These are phyloP conservation scores for Pseudonectria foliicola DNA, from an alignment of 2,329 filamentous ascomycete species.

Conservation along the genomic window DNA sequence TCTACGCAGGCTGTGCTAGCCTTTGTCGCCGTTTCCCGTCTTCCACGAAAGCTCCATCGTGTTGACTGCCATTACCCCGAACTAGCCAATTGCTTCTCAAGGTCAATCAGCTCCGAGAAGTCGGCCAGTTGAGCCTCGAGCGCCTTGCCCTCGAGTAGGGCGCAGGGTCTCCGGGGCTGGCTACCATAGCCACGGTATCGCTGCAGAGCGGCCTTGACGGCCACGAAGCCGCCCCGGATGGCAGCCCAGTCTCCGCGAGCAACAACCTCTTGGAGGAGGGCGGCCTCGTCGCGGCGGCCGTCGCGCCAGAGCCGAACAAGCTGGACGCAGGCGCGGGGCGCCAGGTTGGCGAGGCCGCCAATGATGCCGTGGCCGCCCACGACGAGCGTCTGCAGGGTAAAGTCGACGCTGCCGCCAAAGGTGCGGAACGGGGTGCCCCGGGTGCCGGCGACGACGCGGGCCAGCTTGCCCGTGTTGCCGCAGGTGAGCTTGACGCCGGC, in stretches of 20 bases:
- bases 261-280: constrained; percentile 54
- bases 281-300: constrained; percentile 52
- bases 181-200: constrained; percentile 58
- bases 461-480: constrained; percentile 56
- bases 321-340: constrained; percentile 57
- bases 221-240: constrained; percentile 60
- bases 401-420: constrained; percentile 66
- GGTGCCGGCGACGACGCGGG: constrained; percentile 39
- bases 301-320: constrained; percentile 51
- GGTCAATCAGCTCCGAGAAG: constrained; percentile 12
- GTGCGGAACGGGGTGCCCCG: constrained; percentile 49
- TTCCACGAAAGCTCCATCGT: no score
- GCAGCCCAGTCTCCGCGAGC: constrained; percentile 62
- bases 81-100: constrained; percentile 24
- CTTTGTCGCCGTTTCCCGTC: no score
- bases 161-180: constrained; percentile 33
- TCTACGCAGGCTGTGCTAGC: no score
- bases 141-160: constrained; percentile 9
- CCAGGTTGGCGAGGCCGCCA: constrained; percentile 64
- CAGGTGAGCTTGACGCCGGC: constrained; percentile 56
- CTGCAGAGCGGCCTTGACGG: constrained; percentile 58
- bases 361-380: constrained; percentile 66
- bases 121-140: constrained; percentile 13
- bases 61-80: no score
- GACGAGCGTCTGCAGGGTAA: constrained; percentile 61